Conservation (phyloP, 306 rosid species). For the Cucumis cinereus region DNA sequence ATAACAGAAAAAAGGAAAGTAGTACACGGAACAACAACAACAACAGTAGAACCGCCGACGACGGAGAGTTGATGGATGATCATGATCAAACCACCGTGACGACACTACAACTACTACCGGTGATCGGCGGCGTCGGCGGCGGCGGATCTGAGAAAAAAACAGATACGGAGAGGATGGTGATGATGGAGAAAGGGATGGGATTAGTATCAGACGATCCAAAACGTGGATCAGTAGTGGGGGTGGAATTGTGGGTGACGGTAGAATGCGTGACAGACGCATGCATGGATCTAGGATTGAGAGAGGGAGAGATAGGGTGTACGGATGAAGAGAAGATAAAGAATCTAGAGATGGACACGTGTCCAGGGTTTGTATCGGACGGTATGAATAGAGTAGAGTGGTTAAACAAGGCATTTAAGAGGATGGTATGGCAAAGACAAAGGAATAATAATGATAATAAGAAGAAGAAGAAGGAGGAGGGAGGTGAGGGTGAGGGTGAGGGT, state of each 20-base stretch:
- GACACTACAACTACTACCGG: conserved; percentile 35
- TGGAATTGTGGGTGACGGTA: conserved; percentile 41
- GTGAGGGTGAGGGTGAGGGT: no score
- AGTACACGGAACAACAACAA: neutral
- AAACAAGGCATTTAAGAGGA: conserved; percentile 38
- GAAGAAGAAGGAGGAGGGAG: no score
- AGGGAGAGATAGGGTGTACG: conserved; percentile 20
- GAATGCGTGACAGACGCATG: conserved; percentile 34
- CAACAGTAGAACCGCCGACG: no score
- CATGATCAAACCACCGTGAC: neutral
- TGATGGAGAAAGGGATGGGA: neutral
- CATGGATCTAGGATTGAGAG: conserved; percentile 15
- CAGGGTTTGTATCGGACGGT: conserved; percentile 43
- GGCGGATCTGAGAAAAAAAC: conserved; percentile 11
- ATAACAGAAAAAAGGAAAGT: neutral
- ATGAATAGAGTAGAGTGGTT: conserved; percentile 34
- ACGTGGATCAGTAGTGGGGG: neutral
- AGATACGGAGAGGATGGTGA: neutral
- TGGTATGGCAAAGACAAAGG: conserved; percentile 15
- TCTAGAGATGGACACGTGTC: conserved; percentile 44
- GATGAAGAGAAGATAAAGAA: conserved; percentile 24
- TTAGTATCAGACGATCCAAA: conserved; percentile 4
- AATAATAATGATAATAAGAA: no score
- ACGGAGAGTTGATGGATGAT: neutral
- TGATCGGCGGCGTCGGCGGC: neutral